Conservation (phyloP, 768 basidiomycete genomes). For the Tylopilus rubrobrunneus region DNA sequence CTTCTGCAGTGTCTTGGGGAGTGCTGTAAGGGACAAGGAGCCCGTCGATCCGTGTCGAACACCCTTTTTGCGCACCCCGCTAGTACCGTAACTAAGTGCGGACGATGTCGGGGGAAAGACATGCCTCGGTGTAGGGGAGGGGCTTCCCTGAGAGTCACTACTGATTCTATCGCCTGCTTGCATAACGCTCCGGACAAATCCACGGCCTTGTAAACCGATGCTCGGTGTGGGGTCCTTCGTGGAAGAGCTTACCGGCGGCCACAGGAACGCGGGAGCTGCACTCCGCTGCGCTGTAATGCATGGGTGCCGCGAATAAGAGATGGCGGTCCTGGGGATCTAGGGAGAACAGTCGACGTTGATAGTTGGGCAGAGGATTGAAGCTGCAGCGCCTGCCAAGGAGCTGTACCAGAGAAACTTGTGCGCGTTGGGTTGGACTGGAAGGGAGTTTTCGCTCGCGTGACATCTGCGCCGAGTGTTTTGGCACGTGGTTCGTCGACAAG, state of each 20-base stretch:
- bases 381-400: constrained; percentile 23
- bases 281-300: constrained; percentile 37
- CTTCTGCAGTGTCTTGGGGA: constrained; percentile 29
- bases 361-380: constrained; percentile 33
- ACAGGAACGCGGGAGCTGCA: constrained; percentile 58
- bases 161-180: constrained; percentile 60
- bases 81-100: constrained; percentile 31
- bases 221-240: constrained; percentile 78
- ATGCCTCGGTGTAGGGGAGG: constrained; percentile 24
- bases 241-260: constrained; percentile 34
- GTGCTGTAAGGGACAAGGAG: constrained; percentile 40
- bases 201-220: constrained; percentile 79
- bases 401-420: constrained; percentile 12
- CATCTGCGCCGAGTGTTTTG: constrained; percentile 20
- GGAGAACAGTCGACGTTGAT: constrained; percentile 24
- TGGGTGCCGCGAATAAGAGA: constrained; percentile 41
- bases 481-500: constrained; percentile 17
- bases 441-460: constrained; percentile 13
- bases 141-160: constrained; percentile 29
- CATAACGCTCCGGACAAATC: constrained; percentile 82
- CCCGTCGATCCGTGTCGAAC: constrained; percentile 61
- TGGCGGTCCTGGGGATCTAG: constrained; percentile 28
- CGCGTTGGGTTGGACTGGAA: constrained; percentile 17
- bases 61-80: constrained; percentile 36
- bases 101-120: constrained; percentile 27